Conservation (phyloP, 768 basidiomycete genomes). For the Asterophora parasitica region DNA sequence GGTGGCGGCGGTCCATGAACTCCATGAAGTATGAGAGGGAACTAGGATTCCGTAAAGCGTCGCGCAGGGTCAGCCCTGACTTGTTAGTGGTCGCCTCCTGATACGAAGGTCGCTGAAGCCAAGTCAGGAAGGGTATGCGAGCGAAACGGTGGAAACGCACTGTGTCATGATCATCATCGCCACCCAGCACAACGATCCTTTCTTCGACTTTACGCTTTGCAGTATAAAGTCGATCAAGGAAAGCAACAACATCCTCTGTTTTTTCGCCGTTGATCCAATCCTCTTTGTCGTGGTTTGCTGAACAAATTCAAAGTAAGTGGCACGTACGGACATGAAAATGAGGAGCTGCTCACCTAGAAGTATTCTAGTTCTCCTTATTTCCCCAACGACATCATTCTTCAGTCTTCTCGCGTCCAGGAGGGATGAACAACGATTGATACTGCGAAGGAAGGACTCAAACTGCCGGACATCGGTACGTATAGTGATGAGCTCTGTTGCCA, state of each 20-base stretch:
- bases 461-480: conserved; percentile 75
- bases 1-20: conserved; percentile 89
- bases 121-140: not conserved
- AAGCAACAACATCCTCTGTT: conserved; percentile 81
- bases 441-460: conserved; percentile 87
- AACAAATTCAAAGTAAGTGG: conserved; percentile 1
- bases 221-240: conserved; percentile 81
- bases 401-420: conserved; percentile 85
- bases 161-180: conserved; percentile 56
- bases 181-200: conserved; percentile 76
- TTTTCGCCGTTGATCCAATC: conserved; percentile 86
- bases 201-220: conserved; percentile 87
- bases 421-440: conserved; percentile 77
- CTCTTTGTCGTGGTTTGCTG: conserved; percentile 82
- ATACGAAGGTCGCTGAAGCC: conserved; percentile 27
- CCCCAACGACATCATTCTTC: conserved; percentile 90
- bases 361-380: conserved; percentile 77
- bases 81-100: conserved; percentile 37
- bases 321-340: not conserved
- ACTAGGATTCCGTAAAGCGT: conserved; percentile 82
- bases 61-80: conserved; percentile 58
- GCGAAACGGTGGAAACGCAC: conserved; percentile 31
- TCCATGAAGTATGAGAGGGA: conserved; percentile 97
- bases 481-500: conserved; percentile 68
- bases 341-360: conserved; percentile 52